Evolutionary conservation across 176 grass and related monocot genomes (phyloP).

Genomic region (Cymbopogon citratus): DNA sequence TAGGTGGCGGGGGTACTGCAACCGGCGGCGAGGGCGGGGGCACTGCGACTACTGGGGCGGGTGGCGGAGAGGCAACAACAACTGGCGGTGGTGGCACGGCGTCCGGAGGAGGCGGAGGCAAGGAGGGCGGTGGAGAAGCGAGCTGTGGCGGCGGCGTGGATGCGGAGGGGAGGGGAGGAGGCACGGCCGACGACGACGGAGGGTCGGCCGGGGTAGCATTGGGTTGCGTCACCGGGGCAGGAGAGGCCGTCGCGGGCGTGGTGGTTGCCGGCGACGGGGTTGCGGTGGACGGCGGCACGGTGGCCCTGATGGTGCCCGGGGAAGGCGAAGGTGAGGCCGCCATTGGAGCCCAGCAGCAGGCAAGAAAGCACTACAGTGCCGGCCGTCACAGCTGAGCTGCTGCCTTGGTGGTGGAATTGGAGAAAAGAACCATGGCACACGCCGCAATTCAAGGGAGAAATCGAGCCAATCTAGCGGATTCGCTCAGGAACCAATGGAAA

Average conservation of each 20-base stretch:
- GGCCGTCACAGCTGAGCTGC: background rate
- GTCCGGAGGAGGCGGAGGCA: slow-evolving; percentile 20
- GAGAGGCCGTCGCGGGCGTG: slow-evolving; percentile 2
- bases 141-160: slow-evolving; percentile 17
- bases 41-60: slow-evolving; percentile 20
- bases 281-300: slow-evolving; percentile 19
- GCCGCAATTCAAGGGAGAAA: background rate
- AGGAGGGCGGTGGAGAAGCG: slow-evolving; percentile 15
- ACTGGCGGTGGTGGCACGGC: slow-evolving; percentile 7
- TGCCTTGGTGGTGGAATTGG: background rate
- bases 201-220: slow-evolving; percentile 58
- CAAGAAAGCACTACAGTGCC: background rate
- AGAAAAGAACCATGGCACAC: background rate
- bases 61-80: slow-evolving; percentile 22
- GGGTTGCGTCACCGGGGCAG: slow-evolving; percentile 46
- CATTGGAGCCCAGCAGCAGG: slow-evolving; percentile 35
- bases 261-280: slow-evolving; percentile 15
- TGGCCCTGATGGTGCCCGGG: slow-evolving; percentile 23
- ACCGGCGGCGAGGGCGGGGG: slow-evolving; percentile 25
- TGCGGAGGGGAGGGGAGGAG: slow-evolving; percentile 37
- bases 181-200: slow-evolving; percentile 7
- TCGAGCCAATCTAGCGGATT: slow-evolving; percentile 21
- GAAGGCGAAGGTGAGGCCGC: slow-evolving; percentile 62
- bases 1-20: slow-evolving; percentile 27
- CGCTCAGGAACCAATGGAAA: slow-evolving; percentile 1